These are phyloP conservation scores for Colletotrichum liaoningense DNA, from an alignment of 2,329 filamentous ascomycete genomes.

Conservation along the genomic window DNA sequence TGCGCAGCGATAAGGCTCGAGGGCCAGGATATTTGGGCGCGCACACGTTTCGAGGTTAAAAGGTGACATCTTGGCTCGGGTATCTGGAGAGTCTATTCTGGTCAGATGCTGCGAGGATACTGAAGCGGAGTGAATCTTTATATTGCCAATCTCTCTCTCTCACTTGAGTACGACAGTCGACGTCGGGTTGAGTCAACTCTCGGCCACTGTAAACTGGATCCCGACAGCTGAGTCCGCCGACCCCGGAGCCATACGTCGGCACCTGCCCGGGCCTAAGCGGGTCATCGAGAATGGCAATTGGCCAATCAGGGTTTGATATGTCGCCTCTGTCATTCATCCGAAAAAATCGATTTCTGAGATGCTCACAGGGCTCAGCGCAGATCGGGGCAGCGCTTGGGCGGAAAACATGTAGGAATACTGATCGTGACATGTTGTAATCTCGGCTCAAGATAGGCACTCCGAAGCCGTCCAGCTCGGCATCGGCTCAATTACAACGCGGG, in stretches of 20 bases:
- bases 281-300: not conserved
- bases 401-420: not conserved
- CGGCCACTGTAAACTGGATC: slow-evolving; percentile 4
- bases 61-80: slow-evolving; percentile 59
- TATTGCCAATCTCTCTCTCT: slow-evolving; percentile 6
- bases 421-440: not conserved
- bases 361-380: not conserved
- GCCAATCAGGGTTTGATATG: not conserved
- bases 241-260: slow-evolving; percentile 12
- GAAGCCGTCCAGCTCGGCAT: slow-evolving; percentile 6
- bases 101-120: not conserved
- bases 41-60: slow-evolving; percentile 82
- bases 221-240: slow-evolving; percentile 2
- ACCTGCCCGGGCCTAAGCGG: not conserved
- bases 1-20: slow-evolving; percentile 84
- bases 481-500: not conserved
- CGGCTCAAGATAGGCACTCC: not conserved
- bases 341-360: not conserved
- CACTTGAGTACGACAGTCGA: not conserved
- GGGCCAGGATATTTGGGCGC: slow-evolving; percentile 79
- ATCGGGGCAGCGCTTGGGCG: not conserved
- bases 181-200: slow-evolving; percentile 15
- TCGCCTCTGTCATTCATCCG: not conserved
- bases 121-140: slow-evolving; percentile 10
- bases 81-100: not conserved